phyloP scores from a whole-genome alignment of 2,329 filamentous ascomycete species.

The Xylariaceae sp. region DNA sequence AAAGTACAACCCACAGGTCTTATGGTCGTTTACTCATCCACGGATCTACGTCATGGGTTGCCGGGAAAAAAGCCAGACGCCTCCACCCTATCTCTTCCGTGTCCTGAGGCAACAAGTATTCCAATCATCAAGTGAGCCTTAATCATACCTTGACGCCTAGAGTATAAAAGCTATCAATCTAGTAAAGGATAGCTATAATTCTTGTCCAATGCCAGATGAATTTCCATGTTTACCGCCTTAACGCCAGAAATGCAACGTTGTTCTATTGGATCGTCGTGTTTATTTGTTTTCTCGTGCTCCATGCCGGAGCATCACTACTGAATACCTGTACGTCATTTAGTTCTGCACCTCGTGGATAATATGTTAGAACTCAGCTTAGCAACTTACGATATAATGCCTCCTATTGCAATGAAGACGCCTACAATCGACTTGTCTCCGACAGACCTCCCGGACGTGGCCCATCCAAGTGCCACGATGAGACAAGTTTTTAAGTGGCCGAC shows the following conservation, averaged over 20 bases:
- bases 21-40: background rate
- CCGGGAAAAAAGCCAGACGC: background rate
- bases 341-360: background rate
- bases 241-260: constrained; percentile 10
- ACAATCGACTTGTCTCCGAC: constrained; percentile 58
- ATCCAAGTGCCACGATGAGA: constrained; percentile 65
- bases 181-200: background rate
- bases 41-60: background rate
- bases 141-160: constrained; percentile 4
- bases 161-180: background rate
- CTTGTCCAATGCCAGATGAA: background rate
- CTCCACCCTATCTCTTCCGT: background rate
- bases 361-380: background rate
- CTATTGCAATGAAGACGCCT: constrained; percentile 59
- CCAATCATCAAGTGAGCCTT: background rate
- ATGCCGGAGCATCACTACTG: constrained; percentile 50
- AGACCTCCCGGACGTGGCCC: constrained; percentile 58
- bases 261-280: background rate
- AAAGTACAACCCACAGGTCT: constrained; percentile 4
- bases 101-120: background rate
- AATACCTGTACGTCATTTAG: constrained; percentile 44
- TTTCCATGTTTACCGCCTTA: constrained; percentile 1
- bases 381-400: constrained; percentile 60
- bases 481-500: constrained; percentile 69
- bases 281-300: constrained; percentile 35